Percentiles rank a stretch among this genome's conserved stretches.
These are phyloP conservation scores for Candida chauliodis DNA, from an alignment of 805 yeast genomes.

Conservation along the genomic window DNA sequence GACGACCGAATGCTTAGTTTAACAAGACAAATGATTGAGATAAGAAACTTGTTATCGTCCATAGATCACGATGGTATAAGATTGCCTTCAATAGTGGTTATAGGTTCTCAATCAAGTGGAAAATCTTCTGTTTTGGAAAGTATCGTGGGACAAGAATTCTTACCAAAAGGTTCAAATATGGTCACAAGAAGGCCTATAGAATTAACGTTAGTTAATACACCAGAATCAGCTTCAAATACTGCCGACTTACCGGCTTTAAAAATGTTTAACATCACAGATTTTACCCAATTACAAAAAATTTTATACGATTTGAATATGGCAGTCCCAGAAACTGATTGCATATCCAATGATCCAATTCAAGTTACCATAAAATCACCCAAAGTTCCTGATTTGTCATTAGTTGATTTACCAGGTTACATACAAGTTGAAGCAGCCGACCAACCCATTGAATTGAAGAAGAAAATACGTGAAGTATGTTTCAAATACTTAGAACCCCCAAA, in stretches of 20 bases:
- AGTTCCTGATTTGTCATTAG: conserved; percentile 87
- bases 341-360: conserved; percentile 92
- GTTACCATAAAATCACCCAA: conserved; percentile 83
- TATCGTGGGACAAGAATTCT: conserved; percentile 95
- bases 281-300: conserved; percentile 83
- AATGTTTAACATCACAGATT: conserved; percentile 78
- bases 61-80: conserved; percentile 78
- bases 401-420: conserved; percentile 96
- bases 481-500: conserved; percentile 87
- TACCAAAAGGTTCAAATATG: conserved; percentile 98
- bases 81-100: conserved; percentile 91
- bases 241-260: conserved; percentile 94
- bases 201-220: conserved; percentile 84
- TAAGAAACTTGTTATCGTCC: conserved; percentile 70
- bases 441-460: conserved; percentile 76
- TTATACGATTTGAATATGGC: conserved; percentile 87
- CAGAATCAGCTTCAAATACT: conserved; percentile 71
- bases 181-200: conserved; percentile 98
- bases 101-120: conserved; percentile 97
- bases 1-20: conserved; percentile 81
- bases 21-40: conserved; percentile 96
- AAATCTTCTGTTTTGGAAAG: conserved; percentile 94
- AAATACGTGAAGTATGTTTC: conserved; percentile 77
- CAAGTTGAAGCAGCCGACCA: conserved; percentile 97
- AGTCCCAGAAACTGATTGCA: conserved; percentile 80